These are phyloP conservation scores for Moringa oleifera DNA, from an alignment of 345 rosid genomes.

Conservation along the genomic window DNA sequence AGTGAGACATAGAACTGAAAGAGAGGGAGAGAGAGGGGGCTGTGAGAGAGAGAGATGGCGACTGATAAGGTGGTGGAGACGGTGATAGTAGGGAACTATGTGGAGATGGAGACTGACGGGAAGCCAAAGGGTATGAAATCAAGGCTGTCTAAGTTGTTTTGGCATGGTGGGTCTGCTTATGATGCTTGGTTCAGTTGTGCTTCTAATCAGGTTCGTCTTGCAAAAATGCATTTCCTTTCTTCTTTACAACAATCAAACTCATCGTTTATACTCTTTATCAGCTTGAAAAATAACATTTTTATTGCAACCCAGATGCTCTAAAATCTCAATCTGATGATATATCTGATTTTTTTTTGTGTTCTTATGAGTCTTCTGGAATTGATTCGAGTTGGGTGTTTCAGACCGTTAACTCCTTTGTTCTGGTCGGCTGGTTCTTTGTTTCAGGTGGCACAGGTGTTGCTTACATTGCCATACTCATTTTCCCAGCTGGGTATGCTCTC, in stretches of 20 bases:
- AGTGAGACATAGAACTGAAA: not conserved
- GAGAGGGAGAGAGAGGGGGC: conserved; percentile 3
- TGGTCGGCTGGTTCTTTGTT: no score
- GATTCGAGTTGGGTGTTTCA: no score
- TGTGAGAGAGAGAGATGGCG: conserved; percentile 30
- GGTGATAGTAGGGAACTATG: conserved; percentile 80
- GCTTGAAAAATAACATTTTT: no score
- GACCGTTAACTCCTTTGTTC: no score
- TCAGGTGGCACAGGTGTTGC: conserved; percentile 99
- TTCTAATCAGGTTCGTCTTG: conserved; percentile 67
- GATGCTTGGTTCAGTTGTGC: conserved; percentile 99
- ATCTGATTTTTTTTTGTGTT: not conserved
- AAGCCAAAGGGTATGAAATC: conserved; percentile 51
- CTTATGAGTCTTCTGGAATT: no score
- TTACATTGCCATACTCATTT: conserved; percentile 94
- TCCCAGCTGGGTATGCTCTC: conserved; percentile 98
- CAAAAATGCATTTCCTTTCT: no score
- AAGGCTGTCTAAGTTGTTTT: conserved; percentile 62
- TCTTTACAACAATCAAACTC: no score
- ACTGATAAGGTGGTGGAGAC: conserved; percentile 85
- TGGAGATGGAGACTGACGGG: conserved; percentile 88
- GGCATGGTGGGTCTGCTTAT: conserved; percentile 97
- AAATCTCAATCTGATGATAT: not conserved
- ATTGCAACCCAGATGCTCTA: not conserved
- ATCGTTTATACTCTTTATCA: no score